These are phyloP conservation scores for Themeda triandra DNA, from an alignment of 176 grass and related monocot species.

Conservation along the genomic window DNA sequence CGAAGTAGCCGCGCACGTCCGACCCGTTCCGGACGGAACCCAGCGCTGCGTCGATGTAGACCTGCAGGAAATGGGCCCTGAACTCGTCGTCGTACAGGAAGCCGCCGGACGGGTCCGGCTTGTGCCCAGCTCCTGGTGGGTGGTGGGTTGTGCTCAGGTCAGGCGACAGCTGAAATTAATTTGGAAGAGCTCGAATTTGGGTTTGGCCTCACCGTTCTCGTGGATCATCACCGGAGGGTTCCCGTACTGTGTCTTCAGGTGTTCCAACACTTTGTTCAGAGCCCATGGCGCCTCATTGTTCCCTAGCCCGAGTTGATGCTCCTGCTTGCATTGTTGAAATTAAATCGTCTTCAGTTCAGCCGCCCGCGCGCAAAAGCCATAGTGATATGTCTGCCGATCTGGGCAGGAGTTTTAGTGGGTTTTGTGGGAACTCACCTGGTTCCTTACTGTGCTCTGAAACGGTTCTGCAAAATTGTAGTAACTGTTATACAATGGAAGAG, in stretches of 20 bases:
- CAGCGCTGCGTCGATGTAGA: not conserved
- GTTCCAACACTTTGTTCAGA: slow-evolving; percentile 52
- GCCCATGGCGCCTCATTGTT: slow-evolving; percentile 40
- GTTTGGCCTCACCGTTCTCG: slow-evolving; percentile 51
- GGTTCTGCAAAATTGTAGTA: not conserved
- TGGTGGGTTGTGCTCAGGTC: too few relatives aligned
- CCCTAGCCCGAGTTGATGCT: not conserved
- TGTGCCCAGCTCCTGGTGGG: not conserved
- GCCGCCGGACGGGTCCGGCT: not conserved
- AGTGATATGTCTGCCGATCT: not conserved
- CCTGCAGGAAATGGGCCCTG: slow-evolving; percentile 18
- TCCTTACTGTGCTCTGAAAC: not conserved
- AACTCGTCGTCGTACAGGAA: slow-evolving; percentile 3
- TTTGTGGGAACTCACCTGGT: not conserved
- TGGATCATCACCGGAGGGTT: slow-evolving; percentile 70
- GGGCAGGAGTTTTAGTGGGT: not conserved
- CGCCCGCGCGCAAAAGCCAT: too few relatives aligned
- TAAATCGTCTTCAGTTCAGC: too few relatives aligned
- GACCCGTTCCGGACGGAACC: slow-evolving; percentile 68
- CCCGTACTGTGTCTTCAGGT: slow-evolving; percentile 52
- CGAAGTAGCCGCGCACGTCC: slow-evolving; percentile 58
- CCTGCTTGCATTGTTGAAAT: not conserved
- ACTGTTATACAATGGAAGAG: too few relatives aligned
- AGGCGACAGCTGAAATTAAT: too few relatives aligned
- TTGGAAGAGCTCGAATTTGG: not conserved